These are phyloP conservation scores for Pyricularia grisea DNA, from an alignment of 2,329 filamentous ascomycete species.

Conservation along the genomic window DNA sequence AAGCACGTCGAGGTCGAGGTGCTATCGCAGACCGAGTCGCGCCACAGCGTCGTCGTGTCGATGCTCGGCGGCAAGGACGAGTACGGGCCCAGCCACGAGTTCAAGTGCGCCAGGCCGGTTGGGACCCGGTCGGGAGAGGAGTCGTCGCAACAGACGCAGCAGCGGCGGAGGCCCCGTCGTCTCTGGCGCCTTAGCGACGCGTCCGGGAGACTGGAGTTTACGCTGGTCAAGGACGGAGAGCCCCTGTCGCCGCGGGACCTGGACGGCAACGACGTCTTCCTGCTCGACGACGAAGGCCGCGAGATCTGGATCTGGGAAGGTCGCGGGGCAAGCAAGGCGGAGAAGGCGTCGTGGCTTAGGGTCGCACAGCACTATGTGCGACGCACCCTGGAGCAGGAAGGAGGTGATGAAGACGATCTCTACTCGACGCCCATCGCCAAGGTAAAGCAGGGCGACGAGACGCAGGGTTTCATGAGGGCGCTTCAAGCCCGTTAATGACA, in stretches of 20 bases:
- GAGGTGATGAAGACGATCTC: conserved; percentile 19
- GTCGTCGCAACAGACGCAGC: conserved; percentile 9
- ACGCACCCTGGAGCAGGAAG: conserved; percentile 18
- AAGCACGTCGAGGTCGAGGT: conserved; percentile 59
- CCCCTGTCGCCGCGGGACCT: conserved; percentile 37
- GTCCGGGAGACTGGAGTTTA: conserved; percentile 46
- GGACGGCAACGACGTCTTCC: conserved; percentile 50
- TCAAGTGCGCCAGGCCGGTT: conserved; percentile 32
- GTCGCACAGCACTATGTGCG: conserved; percentile 47
- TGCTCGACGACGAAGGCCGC: conserved; percentile 48
- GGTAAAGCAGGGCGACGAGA: conserved; percentile 47
- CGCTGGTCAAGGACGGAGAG: conserved; percentile 45
- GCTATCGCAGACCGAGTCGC: conserved; percentile 48
- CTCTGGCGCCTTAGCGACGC: conserved; percentile 57
- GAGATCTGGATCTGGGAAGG: conserved; percentile 61
- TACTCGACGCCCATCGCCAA: conserved; percentile 44
- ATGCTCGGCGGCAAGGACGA: conserved; percentile 40
- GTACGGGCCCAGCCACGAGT: conserved; percentile 27
- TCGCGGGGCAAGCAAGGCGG: conserved; percentile 41
- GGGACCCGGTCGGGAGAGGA: conserved; percentile 10
- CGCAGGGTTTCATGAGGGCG: conserved; percentile 38
- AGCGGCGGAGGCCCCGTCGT: conserved; percentile 15
- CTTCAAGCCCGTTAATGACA: conserved; percentile 21
- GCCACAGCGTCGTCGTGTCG: conserved; percentile 43
- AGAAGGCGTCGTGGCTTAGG: conserved; percentile 51